Base-by-base conservation (phyloP, 2,329 filamentous ascomycete species). In the Diaporthe humulicola region DNA sequence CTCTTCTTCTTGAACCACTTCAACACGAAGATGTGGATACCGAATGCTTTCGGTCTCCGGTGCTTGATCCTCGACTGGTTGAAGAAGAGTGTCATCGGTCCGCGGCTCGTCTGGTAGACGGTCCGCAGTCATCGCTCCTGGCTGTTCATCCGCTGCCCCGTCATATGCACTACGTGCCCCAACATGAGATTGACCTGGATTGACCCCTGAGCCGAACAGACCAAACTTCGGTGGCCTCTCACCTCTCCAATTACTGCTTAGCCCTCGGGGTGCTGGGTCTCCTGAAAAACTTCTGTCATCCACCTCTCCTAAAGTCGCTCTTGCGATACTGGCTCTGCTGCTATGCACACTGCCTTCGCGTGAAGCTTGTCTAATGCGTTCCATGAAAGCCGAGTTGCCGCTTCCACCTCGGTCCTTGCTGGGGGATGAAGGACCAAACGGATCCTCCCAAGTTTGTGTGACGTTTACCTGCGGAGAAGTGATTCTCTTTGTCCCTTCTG, bases 401-500 rank as follows among this genome's bases (percentile, higher is more conserved):
- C 71, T 76, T 38, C 70, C 69, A 38, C 56, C 48, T 61, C 60
- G 70, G 19, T 72, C 61, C 30, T 52, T 71, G 22, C 40, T 70
- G 14, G 73, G 56, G 60, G 77, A 42, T 30, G 71, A 78, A 17
- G 74, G 57, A 19, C 66, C 76, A 69, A 74, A 76, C 25, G 76
- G 73, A 48, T 76, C 74, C n/a, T 77, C 77, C 30, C 61, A 48
- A 19, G 70, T 66, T 36, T 74, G 64, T 33, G 76, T 50, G 25
- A 33, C 69, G 25, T 73, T 74, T n/a, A 75, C 74, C 1, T 77
- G 78, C 0, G 83, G 81, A 10, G 81, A 83, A 33, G 74, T 45
- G 4, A 83, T 76, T 1, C 78, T 76, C 73, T 81, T 79, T 1
- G 81, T 80, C 7, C 81, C 79, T 38, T 79, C 79, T 4, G 79